Conservation (phyloP, 305 asterid species). For the Fraxinus platypoda region DNA sequence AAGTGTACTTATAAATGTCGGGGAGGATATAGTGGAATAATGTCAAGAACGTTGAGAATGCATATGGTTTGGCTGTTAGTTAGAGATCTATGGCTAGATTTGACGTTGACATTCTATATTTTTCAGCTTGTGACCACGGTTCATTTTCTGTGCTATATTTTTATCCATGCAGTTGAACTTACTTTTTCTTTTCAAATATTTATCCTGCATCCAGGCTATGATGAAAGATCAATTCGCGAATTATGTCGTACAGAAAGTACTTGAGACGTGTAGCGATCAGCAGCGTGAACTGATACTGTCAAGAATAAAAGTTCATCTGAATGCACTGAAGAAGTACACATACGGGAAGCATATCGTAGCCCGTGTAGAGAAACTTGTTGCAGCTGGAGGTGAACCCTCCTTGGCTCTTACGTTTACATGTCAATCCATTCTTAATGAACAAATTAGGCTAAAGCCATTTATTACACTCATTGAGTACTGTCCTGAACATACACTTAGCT, state of each 20-base stretch:
- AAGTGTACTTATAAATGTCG: no score
- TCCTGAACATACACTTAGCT: not conserved
- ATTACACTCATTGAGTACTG: not conserved
- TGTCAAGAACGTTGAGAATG: not conserved
- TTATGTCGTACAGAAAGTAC: conserved; percentile 67
- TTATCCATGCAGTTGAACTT: not conserved
- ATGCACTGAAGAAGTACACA: conserved; percentile 64
- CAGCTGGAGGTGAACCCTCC: conserved; percentile 51
- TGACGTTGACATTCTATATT: not conserved
- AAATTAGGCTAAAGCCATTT: not conserved
- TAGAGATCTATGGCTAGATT: not conserved
- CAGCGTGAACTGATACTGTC: conserved; percentile 61
- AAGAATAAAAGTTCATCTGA: conserved; percentile 62
- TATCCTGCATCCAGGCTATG: conserved; percentile 52
- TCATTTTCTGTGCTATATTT: not conserved
- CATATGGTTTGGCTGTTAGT: not conserved
- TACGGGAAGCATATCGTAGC: conserved; percentile 71
- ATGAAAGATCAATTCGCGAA: conserved; percentile 73
- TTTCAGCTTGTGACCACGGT: not conserved
- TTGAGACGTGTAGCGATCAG: conserved; percentile 70
- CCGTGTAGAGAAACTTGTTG: conserved; percentile 69
- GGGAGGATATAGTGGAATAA: not conserved
- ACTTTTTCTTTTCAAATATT: not conserved
- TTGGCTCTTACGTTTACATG: not conserved
- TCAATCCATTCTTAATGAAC: not conserved